A percentile compares a stretch with the other conserved stretches of the same genome.
phyloP scores from a whole-genome alignment of 169 alveolate genomes.

The Eimeria sp. region DNA sequence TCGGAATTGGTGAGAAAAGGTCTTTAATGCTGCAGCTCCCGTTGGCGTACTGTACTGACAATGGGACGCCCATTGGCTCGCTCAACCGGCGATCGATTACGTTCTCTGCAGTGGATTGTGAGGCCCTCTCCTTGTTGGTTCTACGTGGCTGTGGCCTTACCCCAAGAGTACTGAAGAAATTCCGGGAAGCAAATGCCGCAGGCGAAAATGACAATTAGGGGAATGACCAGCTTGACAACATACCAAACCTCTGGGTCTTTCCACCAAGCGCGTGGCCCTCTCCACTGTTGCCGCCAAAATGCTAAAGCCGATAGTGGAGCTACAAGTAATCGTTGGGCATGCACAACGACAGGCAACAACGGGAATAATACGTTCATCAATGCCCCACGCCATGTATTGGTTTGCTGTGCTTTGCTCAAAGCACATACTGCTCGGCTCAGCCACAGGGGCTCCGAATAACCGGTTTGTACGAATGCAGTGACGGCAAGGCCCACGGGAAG shows the following conservation, averaged over 20 bases:
- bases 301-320: conserved; percentile 39
- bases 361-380: conserved; percentile 55
- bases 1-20: background rate
- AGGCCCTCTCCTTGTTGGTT: background rate
- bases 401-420: conserved; percentile 75
- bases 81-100: background rate
- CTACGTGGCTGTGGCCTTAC: conserved; percentile 3
- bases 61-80: background rate
- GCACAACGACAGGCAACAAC: conserved; percentile 59
- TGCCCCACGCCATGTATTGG: conserved; percentile 25
- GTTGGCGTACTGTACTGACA: background rate
- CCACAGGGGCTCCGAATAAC: conserved; percentile 73
- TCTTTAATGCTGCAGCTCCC: background rate
- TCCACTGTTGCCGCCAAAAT: conserved; percentile 70
- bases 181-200: conserved; percentile 59
- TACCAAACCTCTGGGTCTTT: conserved; percentile 76
- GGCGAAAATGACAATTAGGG: conserved; percentile 36
- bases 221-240: conserved; percentile 68
- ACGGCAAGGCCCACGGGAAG: conserved; percentile 66
- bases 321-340: background rate
- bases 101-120: background rate
- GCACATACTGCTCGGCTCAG: conserved; percentile 54
- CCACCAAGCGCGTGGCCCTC: conserved; percentile 82
- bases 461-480: conserved; percentile 60
- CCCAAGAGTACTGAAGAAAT: conserved; percentile 75